phyloP scores from a whole-genome alignment of 23 red algal species.

The Chondrus crispus region DNA sequence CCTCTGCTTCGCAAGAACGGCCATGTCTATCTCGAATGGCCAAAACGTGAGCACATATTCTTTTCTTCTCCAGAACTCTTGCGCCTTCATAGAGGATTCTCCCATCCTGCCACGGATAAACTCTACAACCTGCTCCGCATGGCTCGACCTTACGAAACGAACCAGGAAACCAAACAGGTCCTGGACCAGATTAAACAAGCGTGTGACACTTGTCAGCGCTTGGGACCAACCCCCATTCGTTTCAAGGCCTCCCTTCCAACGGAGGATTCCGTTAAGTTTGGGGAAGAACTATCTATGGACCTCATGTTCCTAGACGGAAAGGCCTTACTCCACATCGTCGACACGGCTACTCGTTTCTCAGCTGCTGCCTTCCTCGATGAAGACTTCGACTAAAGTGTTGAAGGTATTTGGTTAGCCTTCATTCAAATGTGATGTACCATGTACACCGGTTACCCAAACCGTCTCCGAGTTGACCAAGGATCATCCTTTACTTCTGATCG shows the following conservation, averaged over 20 bases:
- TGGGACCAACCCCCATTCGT: neutral
- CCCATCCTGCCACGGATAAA: neutral
- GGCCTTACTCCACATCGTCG: neutral
- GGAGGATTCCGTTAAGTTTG: slow-evolving; percentile 15
- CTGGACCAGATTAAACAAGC: neutral
- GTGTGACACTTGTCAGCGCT: neutral
- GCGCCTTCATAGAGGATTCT: neutral
- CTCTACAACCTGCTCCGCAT: neutral
- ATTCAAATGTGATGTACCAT: neutral
- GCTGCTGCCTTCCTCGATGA: neutral
- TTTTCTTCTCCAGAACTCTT: too few species aligned
- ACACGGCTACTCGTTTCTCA: slow-evolving; percentile 21
- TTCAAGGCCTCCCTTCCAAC: neutral
- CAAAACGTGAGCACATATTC: too few species aligned
- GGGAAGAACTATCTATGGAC: slow-evolving; percentile 1
- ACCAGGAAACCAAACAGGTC: neutral
- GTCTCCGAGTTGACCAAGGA: neutral
- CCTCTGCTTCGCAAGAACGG: too few species aligned
- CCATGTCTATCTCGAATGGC: too few species aligned
- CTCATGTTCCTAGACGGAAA: slow-evolving; percentile 4
- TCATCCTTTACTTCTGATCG: neutral
- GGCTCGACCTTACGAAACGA: neutral
- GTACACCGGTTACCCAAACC: neutral
- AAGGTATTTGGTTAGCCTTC: slow-evolving; percentile 25
- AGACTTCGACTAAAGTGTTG: neutral